Conservation (phyloP, 169 alveolate species). For the Plasmodium gallinaceum region DNA sequence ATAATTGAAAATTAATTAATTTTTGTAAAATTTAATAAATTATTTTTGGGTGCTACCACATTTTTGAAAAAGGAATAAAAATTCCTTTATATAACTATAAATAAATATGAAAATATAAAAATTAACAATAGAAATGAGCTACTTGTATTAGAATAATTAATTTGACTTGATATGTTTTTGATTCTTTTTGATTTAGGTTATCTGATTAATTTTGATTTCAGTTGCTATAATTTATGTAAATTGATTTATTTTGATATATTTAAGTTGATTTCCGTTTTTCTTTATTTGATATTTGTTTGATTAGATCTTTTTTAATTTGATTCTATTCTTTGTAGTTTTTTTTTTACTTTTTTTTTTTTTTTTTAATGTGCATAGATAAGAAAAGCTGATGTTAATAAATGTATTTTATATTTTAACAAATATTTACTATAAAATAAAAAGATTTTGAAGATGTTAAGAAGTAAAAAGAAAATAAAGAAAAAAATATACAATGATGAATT, state of each 20-base stretch:
- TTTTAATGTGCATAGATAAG: background rate
- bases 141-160: background rate
- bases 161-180: background rate
- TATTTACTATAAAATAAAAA: conserved; percentile 2
- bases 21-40: too few relatives aligned
- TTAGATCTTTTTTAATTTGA: too few relatives aligned
- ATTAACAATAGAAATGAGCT: background rate
- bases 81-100: too few relatives aligned
- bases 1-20: too few relatives aligned
- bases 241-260: too few relatives aligned
- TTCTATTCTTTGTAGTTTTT: too few relatives aligned
- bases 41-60: too few relatives aligned
- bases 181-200: background rate
- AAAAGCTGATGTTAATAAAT: background rate
- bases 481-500: conserved; percentile 11
- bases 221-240: background rate
- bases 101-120: background rate
- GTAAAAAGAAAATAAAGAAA: background rate
- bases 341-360: background rate
- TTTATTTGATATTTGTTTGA: too few relatives aligned
- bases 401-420: background rate
- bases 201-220: background rate
- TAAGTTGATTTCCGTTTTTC: too few relatives aligned
- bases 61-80: too few relatives aligned
- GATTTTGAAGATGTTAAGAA: background rate